Base-by-base conservation (phyloP, 1,284 basidiomycete species). In the Sporisorium scitamineum region DNA sequence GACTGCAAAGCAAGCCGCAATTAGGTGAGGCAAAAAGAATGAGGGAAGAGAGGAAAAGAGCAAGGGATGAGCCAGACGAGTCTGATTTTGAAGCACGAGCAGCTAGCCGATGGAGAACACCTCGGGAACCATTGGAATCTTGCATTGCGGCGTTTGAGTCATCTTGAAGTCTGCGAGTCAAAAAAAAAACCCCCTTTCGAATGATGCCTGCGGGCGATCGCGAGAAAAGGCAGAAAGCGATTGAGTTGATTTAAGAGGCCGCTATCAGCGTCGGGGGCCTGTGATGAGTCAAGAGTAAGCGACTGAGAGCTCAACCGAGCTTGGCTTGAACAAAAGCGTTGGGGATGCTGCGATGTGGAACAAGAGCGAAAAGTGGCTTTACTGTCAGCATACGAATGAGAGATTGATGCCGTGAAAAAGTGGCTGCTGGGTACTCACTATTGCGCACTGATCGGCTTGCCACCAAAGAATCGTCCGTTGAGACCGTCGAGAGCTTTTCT, bases 401-500 rank as follows among this genome's bases (percentile, higher is more conserved):
- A n/a, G 2, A 50, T 26, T 20, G 18, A 5, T 13, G 14, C 22
- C 11, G 2, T 3, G 20, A 27, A n/a, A 10, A n/a, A n/a, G 2
- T 41, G 27, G 10, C n/a, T 20, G 39, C 37, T 39, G 39, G 0
- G 9, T 27, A 81, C 81, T 73, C 57, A 82, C 80, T 77, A 84
- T 47, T 68, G 72, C n/a, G 83, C 84, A 41, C 73, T 76, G 57
- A 85, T 80, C 1, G 70, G 73, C 54, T 78, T 80, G 26, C 84
- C 84, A 11, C 80, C 83, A 47, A 85, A 85, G 69, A 75, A 84
- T 18, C 96, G 92, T 51, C 94, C 94, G 80, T 97, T 93, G 59
- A 99, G 90, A 73, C 93, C 93, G 82, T 93, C 90, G 60, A 96
- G 88, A 51, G 95, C 94, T 60, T 91, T 90, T 82, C 92, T 92